Evolutionary conservation across 495 filamentous ascomycete genomes (phyloP), one percentile per base, ranked within the genome.

Genomic region (Neurospora pannonica): DNA sequence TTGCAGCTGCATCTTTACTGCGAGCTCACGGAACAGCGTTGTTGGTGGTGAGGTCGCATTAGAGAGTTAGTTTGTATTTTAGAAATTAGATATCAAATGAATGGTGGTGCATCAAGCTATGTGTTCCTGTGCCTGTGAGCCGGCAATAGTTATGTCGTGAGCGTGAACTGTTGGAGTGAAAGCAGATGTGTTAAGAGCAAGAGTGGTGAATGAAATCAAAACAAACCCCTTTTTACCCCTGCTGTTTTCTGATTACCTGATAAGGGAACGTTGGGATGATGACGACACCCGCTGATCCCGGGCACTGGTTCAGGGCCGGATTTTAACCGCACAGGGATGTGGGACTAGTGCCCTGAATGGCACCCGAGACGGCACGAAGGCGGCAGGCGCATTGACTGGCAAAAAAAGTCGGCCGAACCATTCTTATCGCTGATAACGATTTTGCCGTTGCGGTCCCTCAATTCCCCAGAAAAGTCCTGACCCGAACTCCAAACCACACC

Each of bases 371-470:
- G 40, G 40, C 42, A 46, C 19, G 42, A 46, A 46, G 19, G 19
- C 42, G n/a, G 43, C n/a, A n/a, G 42, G 17, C 42, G 42, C 42
- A 43, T 43, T 43, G 42, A 43, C 42, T 43, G 15, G 42, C 42
- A 48, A 48, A 73, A 73, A 73, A 28, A 43, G 38, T 43, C 38
- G 40, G 21, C 9, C 38, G 38, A 28, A 38, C 70, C 70, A 39
- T 71, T 31, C 38, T 72, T 72, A 72, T 72, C 71, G 70, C 38
- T 40, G 71, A 72, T 72, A 72, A 72, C 34, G 71, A 71, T 42
- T 71, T 71, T 24, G 19, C 70, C 37, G 38, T 71, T 10, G 28
- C 70, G 38, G 28, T 40, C 21, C 24, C 36, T 42, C 70, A 42
- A 38, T 36, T 38, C 31, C 39, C 40, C 17, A 43, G 19, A 43